These are phyloP conservation scores for Letharia lupina DNA, from an alignment of 495 filamentous ascomycete genomes.

Conservation along the genomic window DNA sequence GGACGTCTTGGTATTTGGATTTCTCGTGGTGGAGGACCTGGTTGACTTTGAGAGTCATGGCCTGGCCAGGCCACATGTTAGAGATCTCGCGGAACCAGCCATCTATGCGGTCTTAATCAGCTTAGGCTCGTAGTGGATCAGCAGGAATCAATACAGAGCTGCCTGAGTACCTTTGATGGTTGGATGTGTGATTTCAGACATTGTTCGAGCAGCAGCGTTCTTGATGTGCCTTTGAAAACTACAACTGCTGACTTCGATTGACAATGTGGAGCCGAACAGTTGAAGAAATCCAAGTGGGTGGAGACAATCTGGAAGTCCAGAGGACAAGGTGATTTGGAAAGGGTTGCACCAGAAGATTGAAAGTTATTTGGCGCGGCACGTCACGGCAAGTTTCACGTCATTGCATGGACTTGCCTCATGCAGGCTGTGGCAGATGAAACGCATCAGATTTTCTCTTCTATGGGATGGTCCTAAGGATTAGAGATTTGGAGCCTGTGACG, in stretches of 20 bases:
- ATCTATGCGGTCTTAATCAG: slow-evolving; percentile 49
- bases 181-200: slow-evolving; percentile 51
- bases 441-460: background rate
- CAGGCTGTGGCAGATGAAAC: slow-evolving; percentile 4
- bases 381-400: background rate
- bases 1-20: slow-evolving; percentile 96
- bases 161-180: slow-evolving; percentile 46
- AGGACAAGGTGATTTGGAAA: background rate
- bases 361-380: background rate
- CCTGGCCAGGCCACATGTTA: slow-evolving; percentile 97
- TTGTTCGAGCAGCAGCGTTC: slow-evolving; percentile 19
- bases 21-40: slow-evolving; percentile 98
- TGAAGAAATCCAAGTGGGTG: background rate
- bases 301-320: background rate
- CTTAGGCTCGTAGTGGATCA: background rate
- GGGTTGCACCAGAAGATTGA: background rate
- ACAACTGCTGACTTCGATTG: background rate
- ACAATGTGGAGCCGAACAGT: background rate
- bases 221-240: background rate
- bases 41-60: slow-evolving; percentile 97
- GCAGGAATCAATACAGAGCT: background rate
- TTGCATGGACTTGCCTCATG: slow-evolving; percentile 13
- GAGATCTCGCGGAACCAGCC: slow-evolving; percentile 99
- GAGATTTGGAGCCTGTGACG: background rate
- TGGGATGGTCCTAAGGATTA: background rate